Evolutionary conservation across 2,329 filamentous ascomycete species (phyloP).

Genomic region (Fusarium caatingaense): DNA sequence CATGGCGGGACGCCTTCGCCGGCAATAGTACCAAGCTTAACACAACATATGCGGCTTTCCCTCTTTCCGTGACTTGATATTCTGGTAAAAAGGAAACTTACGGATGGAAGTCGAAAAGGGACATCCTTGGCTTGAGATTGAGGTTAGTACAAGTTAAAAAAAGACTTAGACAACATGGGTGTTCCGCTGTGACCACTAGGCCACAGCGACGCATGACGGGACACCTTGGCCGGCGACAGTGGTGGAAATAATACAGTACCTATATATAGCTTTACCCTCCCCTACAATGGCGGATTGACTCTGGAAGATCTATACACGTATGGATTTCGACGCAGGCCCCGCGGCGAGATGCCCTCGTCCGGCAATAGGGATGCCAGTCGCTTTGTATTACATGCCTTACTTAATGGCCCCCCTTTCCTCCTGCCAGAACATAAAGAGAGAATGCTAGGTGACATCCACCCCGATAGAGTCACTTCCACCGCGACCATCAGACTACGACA

Average conservation of each 20-base stretch:
- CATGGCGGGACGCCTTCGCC: background rate
- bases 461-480: fast-evolving
- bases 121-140: no score
- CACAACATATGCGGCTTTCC: background rate
- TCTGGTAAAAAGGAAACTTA: no score
- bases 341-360: background rate
- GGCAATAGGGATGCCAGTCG: background rate
- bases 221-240: no score
- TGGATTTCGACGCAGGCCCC: background rate
- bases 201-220: no score
- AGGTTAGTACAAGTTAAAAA: no score
- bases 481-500: background rate
- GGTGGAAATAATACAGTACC: no score
- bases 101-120: no score
- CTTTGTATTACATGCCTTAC: background rate
- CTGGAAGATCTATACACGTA: background rate
- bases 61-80: no score
- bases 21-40: background rate
- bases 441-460: background rate
- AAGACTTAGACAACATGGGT: no score
- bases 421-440: background rate
- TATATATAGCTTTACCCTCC: background rate
- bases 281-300: background rate
- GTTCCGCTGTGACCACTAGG: no score
- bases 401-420: fast-evolving